Conservation (phyloP, 371 early-diverging fungal genomes). For the Umbelopsis sp. region DNA sequence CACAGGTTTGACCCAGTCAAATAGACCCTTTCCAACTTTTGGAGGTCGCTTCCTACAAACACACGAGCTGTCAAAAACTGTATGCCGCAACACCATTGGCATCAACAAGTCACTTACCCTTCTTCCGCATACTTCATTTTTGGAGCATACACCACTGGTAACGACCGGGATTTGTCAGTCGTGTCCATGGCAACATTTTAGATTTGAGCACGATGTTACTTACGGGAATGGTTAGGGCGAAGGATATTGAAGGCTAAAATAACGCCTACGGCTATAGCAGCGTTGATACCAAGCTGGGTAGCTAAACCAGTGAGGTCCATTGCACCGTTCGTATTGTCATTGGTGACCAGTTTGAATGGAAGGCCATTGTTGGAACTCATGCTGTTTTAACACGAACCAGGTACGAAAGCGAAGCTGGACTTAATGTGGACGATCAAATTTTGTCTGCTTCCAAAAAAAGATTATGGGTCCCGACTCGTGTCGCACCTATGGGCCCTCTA, state of each 20-base stretch:
- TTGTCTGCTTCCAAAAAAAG: conserved; percentile 12
- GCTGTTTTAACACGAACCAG: neutral
- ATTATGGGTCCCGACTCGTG: conserved; percentile 11
- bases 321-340: conserved; percentile 20
- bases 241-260: conserved; percentile 46
- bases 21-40: conserved; percentile 54
- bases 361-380: conserved; percentile 7
- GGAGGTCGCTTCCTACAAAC: conserved; percentile 68
- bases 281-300: conserved; percentile 53
- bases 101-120: conserved; percentile 34
- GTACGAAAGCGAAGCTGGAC: neutral
- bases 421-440: conserved; percentile 3
- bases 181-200: neutral
- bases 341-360: neutral
- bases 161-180: neutral
- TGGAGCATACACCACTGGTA: conserved; percentile 55
- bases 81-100: neutral
- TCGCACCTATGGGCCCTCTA: neutral
- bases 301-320: conserved; percentile 45
- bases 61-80: neutral
- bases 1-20: conserved; percentile 71
- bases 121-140: conserved; percentile 49
- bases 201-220: conserved; percentile 11
- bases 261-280: conserved; percentile 48
- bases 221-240: conserved; percentile 58